A percentile compares a stretch with the other conserved stretches of the same genome.
These are phyloP conservation scores for Pichia nanzhaoensis DNA, from an alignment of 805 yeast genomes.

Conservation along the genomic window DNA sequence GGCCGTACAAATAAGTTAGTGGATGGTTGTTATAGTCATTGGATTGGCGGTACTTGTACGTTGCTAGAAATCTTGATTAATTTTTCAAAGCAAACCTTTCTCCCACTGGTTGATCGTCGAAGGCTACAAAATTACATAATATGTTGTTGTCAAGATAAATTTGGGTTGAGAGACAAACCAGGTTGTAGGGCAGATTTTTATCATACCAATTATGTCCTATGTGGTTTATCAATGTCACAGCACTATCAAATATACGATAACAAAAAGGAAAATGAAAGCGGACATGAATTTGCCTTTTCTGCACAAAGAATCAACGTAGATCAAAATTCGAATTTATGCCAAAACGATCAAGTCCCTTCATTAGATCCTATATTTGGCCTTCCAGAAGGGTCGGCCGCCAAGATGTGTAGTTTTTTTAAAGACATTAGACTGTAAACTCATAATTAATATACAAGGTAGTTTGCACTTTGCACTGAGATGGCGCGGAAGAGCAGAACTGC, in stretches of 20 bases:
- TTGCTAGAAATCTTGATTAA: constrained; percentile 47
- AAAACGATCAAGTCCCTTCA: constrained; percentile 21
- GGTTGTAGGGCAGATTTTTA: constrained; percentile 75
- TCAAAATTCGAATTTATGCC: constrained; percentile 16
- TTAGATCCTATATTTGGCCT: constrained; percentile 57
- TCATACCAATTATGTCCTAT: constrained; percentile 79
- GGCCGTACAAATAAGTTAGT: constrained; percentile 93
- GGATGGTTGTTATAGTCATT: constrained; percentile 92
- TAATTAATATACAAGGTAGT: no score
- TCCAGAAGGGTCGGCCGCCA: constrained; percentile 33
- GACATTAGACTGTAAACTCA: background rate
- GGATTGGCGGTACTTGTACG: constrained; percentile 82
- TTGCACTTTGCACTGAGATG: no score
- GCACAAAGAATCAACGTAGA: constrained; percentile 16
- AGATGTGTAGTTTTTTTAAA: constrained; percentile 12
- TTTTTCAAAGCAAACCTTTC: constrained; percentile 21
- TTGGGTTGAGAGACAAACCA: constrained; percentile 85
- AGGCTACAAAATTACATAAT: constrained; percentile 58
- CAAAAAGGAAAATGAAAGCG: constrained; percentile 12
- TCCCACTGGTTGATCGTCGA: constrained; percentile 40
- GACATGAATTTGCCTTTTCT: constrained; percentile 17
- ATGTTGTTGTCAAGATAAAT: constrained; percentile 60
- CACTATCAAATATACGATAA: constrained; percentile 30
- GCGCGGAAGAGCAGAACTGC: no score
- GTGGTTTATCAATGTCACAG: constrained; percentile 65